These are phyloP conservation scores for Mycena olivaceomarginata DNA, from an alignment of 768 basidiomycete species.

Conservation along the genomic window DNA sequence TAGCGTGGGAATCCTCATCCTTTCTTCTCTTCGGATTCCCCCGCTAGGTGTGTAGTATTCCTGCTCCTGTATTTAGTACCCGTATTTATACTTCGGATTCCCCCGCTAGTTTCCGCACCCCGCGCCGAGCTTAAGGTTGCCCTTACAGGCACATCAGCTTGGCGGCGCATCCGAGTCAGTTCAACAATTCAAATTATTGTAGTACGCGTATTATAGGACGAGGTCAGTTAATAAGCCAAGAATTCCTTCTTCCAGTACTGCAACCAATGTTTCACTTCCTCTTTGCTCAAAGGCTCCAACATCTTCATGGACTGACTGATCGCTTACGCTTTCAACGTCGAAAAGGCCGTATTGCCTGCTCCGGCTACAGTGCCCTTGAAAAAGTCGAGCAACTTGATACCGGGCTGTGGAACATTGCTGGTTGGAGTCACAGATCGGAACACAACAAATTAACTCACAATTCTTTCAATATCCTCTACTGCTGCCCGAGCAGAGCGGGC, in stretches of 20 bases:
- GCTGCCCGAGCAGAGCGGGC: not conserved
- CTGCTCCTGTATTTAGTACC: no score
- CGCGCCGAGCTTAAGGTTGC: no score
- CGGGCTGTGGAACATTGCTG: slow-evolving; percentile 2
- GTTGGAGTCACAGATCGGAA: not conserved
- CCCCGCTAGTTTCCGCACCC: no score
- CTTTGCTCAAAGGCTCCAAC: not conserved
- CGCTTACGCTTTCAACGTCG: slow-evolving; percentile 16
- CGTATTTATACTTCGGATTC: no score
- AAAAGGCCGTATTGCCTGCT: not conserved
- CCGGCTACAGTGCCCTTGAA: slow-evolving; percentile 12
- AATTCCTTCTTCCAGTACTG: slow-evolving; percentile 22
- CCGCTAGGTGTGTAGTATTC: no score
- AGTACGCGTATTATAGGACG: no score
- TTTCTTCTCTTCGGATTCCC: no score
- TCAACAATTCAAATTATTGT: no score
- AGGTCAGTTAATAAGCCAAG: not conserved
- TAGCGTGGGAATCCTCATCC: no score
- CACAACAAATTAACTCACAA: slow-evolving; percentile 7
- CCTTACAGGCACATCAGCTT: no score
- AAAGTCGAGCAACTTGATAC: slow-evolving; percentile 26
- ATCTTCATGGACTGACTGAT: slow-evolving; percentile 15
- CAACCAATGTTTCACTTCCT: slow-evolving; percentile 25
- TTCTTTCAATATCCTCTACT: slow-evolving; percentile 12
- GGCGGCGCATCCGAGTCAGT: no score